Evolutionary conservation across 2,329 filamentous ascomycete genomes (phyloP).

Genomic region (Colletotrichum sp.): DNA sequence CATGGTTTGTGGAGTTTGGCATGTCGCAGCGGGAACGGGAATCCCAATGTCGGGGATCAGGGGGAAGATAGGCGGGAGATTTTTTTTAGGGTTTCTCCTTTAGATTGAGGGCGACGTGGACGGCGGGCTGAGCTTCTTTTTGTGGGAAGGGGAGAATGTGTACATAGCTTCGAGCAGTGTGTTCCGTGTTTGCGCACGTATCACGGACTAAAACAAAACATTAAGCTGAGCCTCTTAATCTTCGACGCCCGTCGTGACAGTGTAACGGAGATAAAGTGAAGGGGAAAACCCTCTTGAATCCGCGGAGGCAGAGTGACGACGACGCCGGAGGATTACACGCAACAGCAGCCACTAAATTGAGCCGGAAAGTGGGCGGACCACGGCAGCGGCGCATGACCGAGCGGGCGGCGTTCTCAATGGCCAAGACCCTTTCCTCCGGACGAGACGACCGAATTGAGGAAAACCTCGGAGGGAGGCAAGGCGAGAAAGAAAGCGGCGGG

Average conservation of each 20-base stretch:
- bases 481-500: neutral
- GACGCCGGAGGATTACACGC: neutral
- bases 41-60: neutral
- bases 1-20: neutral
- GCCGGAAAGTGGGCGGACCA: constrained; percentile 12
- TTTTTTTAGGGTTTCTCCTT: neutral
- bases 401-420: neutral
- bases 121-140: neutral
- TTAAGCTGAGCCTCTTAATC: neutral
- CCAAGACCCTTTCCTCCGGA: neutral
- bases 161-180: neutral
- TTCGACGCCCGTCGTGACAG: neutral
- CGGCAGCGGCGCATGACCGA: constrained; percentile 7
- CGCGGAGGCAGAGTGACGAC: neutral
- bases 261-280: neutral
- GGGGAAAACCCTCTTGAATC: neutral
- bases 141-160: neutral
- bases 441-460: neutral
- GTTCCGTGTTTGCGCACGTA: neutral
- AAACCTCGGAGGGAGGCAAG: neutral
- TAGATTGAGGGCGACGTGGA: constrained; percentile 8
- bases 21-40: neutral
- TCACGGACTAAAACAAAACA: neutral
- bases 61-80: neutral
- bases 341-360: neutral